Base-by-base conservation (phyloP, 2,329 filamentous ascomycete species). In the Berkeleyomyces basicola region DNA sequence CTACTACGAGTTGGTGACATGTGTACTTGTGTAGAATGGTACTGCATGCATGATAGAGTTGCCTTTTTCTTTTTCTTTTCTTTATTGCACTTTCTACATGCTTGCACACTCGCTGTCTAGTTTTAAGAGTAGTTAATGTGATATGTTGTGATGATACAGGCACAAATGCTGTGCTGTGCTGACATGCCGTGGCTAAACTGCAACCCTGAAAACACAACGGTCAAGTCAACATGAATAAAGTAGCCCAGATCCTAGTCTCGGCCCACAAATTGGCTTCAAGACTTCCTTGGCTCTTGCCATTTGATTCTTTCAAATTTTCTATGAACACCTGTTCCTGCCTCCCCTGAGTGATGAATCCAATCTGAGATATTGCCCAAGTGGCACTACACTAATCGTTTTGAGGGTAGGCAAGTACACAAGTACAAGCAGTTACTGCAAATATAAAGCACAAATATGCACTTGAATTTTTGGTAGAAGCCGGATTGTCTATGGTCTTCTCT, bases 311-410 rank as follows among this genome's bases (percentile, higher is more conserved):
- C 36, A 23, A 37, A 33, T 44, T 59, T 59, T 46, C 33, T 59
- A n/a, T 53, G 49, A 36, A 53, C 47, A 33, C 31, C 49, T 44
- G 46, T 42, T 51, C 37, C 59, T 61, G 37, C 59, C 47, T 61
- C 59, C 49, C 59, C 59, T 61, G 47, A 61, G 37, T 44, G 9
- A 23, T 42, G 36, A 37, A 42, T 31, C 10, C 1, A 61, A 16
- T 47, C 47, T 55, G n/a, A 9, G 46, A n/a, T 61, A 14, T 53
- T 53, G 31, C 49, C 49, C 33, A 53, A 53, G 33, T 33, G 14
- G 33, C 14, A 53, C 49, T 36, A 36, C 23, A 23, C 23, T 23
- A 23, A 23, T 23, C 23, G 23, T 23, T 23, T 23, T 23, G 23
- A 23, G 23, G 23, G 23, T 23, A 23, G 23, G 23, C 23, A 23